phyloP scores from a whole-genome alignment of 176 grass and related monocot species.

The Otatea glauca region DNA sequence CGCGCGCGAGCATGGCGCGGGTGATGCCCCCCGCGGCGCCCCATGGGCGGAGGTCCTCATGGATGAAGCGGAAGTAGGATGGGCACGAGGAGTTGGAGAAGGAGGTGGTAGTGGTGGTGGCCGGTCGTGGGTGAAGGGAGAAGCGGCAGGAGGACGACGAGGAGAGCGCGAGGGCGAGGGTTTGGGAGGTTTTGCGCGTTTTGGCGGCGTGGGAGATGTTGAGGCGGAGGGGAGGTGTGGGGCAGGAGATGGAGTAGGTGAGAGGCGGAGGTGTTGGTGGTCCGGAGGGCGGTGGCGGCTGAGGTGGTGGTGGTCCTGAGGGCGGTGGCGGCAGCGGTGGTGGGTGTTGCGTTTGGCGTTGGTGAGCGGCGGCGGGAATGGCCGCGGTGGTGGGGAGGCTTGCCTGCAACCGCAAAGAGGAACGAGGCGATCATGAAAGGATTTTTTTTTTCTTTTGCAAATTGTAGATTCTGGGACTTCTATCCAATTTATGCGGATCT shows the following conservation, averaged over 20 bases:
- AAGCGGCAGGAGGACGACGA: slow-evolving; percentile 23
- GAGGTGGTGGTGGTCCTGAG: not conserved
- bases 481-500: not conserved
- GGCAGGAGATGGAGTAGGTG: slow-evolving; percentile 46
- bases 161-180: slow-evolving; percentile 40
- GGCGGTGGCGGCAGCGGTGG: not conserved
- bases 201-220: slow-evolving; percentile 25
- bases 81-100: slow-evolving; percentile 61
- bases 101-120: not conserved
- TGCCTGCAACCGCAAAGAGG: slow-evolving; percentile 38
- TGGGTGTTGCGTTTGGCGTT: not conserved
- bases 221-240: not conserved
- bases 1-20: slow-evolving; percentile 57
- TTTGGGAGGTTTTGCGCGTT: slow-evolving; percentile 35
- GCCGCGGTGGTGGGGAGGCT: slow-evolving; percentile 35
- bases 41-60: slow-evolving; percentile 94
- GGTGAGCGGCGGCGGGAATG: slow-evolving; percentile 37
- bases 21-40: slow-evolving; percentile 64
- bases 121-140: not conserved
- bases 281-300: not conserved
- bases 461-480: not conserved
- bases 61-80: slow-evolving; percentile 87
- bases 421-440: not conserved
- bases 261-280: not conserved
- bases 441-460: not conserved